Conservation (phyloP, 140 eudicot genomes). For the Anethum foeniculum region DNA sequence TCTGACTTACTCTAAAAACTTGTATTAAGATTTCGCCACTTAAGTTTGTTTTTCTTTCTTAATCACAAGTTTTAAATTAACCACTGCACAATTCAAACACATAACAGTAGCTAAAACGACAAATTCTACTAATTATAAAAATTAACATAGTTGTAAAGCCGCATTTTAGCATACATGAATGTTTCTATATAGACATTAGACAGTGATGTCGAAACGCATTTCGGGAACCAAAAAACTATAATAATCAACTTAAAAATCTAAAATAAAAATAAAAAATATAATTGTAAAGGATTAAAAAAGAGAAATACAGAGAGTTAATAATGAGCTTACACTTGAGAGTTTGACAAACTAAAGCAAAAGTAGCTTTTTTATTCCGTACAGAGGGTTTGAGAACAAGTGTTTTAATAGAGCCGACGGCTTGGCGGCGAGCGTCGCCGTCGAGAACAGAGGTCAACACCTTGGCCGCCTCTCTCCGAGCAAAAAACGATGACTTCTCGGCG, state of each 20-base stretch:
- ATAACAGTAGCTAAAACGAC: not conserved
- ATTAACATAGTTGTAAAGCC: not conserved
- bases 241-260: not conserved
- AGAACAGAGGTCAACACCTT: slow-evolving; percentile 63
- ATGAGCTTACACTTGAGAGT: slow-evolving; percentile 71
- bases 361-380: slow-evolving; percentile 75
- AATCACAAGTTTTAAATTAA: not conserved
- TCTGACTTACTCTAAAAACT: not conserved
- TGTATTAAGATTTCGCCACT: not conserved
- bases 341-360: slow-evolving; percentile 89
- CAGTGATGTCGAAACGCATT: not conserved
- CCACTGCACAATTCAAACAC: not conserved
- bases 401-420: slow-evolving; percentile 80
- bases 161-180: not conserved
- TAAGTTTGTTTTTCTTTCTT: not conserved
- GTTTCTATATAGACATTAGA: too few species aligned
- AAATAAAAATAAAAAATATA: not conserved
- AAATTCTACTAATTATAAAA: not conserved
- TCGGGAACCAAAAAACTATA: not conserved
- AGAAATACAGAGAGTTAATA: not conserved
- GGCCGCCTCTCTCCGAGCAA: slow-evolving; percentile 90
- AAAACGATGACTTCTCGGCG: slow-evolving; percentile 74
- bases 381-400: slow-evolving; percentile 73
- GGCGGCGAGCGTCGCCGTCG: slow-evolving; percentile 79
- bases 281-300: not conserved